A percentile compares a stretch with the other conserved stretches of the same genome.
Conservation (phyloP, 2,329 filamentous ascomycete species). For the Calonectria henricotiae region DNA sequence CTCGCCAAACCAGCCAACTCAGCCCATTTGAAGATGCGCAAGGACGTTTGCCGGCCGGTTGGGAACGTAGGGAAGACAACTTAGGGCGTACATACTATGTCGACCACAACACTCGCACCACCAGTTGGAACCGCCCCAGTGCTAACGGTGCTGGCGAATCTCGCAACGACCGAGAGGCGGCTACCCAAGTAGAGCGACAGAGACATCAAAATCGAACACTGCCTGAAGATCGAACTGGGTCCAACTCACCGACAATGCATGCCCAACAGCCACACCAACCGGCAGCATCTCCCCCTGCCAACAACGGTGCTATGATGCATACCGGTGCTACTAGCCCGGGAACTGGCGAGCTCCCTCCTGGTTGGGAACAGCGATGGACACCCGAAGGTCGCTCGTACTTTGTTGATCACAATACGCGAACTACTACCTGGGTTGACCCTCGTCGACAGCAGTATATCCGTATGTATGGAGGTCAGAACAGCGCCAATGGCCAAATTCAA, state of each 20-base stretch:
- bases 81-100: constrained; percentile 97
- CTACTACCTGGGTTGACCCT: constrained; percentile 98
- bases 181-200: constrained; percentile 92
- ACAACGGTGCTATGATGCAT: constrained; percentile 88
- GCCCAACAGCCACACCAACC: constrained; percentile 66
- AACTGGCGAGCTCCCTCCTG: constrained; percentile 92
- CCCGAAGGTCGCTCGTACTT: constrained; percentile 97
- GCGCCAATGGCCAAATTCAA: constrained; percentile 89
- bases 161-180: constrained; percentile 86
- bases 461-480: constrained; percentile 94
- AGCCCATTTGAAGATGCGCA: constrained; percentile 98
- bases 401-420: constrained; percentile 98
- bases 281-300: constrained; percentile 56
- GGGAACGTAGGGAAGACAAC: constrained; percentile 97
- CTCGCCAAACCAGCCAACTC: constrained; percentile 66
- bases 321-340: constrained; percentile 94
- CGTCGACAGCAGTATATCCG: constrained; percentile 97
- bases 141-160: constrained; percentile 81
- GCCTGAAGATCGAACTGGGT: constrained; percentile 94
- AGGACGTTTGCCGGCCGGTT: constrained; percentile 91
- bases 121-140: constrained; percentile 94
- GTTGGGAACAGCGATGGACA: constrained; percentile 97
- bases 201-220: constrained; percentile 96
- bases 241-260: constrained; percentile 88
- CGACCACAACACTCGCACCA: constrained; percentile 96